These are phyloP conservation scores for Fusarium odoratissimum DNA, from an alignment of 2,329 filamentous ascomycete species.

Conservation along the genomic window DNA sequence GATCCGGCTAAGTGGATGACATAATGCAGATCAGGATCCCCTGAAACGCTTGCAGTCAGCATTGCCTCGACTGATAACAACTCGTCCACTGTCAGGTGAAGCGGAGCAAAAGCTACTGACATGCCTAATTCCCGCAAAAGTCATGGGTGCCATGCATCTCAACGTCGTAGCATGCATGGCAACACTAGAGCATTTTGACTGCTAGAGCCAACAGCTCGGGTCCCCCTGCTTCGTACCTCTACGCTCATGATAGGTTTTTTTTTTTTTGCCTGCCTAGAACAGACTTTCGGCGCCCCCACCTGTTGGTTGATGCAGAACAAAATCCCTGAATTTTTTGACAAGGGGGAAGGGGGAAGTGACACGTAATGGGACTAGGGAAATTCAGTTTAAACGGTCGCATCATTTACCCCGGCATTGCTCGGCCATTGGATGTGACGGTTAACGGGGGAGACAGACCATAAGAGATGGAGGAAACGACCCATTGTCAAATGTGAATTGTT, in stretches of 20 bases:
- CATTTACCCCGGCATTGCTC: background rate
- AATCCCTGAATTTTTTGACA: background rate
- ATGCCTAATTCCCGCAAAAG: constrained; percentile 20
- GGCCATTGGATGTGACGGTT: background rate
- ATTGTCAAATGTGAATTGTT: background rate
- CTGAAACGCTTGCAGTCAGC: constrained; percentile 5
- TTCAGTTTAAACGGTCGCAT: constrained; percentile 7
- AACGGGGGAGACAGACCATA: background rate
- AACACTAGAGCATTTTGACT: background rate
- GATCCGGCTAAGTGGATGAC: constrained; percentile 8
- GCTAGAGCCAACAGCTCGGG: constrained; percentile 24
- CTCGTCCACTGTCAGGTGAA: background rate
- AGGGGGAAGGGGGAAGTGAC: background rate
- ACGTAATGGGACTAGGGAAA: background rate
- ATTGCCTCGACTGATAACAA: background rate
- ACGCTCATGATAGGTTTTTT: too few species aligned
- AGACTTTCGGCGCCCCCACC: background rate
- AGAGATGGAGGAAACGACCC: background rate
- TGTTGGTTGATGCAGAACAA: constrained; percentile 1
- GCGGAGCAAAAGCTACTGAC: background rate
- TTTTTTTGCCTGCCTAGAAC: background rate
- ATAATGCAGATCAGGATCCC: constrained; percentile 19
- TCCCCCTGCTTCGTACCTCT: background rate
- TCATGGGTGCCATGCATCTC: background rate
- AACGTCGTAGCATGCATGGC: background rate